Evolutionary conservation across 2,329 filamentous ascomycete genomes (phyloP), one percentile per base, ranked within the genome.

Genomic region (Neocatenulostroma microsporum): DNA sequence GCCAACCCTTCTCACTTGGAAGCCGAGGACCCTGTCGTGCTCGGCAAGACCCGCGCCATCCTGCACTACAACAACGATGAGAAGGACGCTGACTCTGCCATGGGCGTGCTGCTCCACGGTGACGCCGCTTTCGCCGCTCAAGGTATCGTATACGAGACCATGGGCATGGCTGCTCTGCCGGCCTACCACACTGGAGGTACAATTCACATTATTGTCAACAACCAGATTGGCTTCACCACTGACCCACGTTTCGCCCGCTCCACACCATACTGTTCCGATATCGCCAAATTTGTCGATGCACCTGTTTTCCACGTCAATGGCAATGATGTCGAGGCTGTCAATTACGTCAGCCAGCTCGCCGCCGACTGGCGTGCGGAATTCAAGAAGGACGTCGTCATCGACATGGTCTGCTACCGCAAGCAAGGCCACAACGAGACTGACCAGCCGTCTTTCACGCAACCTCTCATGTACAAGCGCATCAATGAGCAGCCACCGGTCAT

Each of bases 41-140:
- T 98, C 30, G 91, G 91, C 54, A 96, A 98, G 76, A 91, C 93
- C 41, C 82, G 91, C 52, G 89, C 91, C 42, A 96, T 98, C 57
- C 85, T 96, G 66, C 91, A 96, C 71, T 96, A 94, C 74, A 98
- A 98, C 73, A 84, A 91, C 49, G 91, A 98, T 51, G 91, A 98
- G 70, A 80, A 79, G 66, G 75, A 84, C 5, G 89, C 89, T 63
- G 77, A 77, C 49, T 86, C 82, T 42, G 91, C 91, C 49, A 96
- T 98, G 91, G 80, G 87, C 53, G 86, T 98, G 39, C 70, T 98
- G 49, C 78, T 98, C 35, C 91, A 98, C 69, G 91, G 91, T 70
- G 91, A 98, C 63, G 91, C 91, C 48, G 91, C 91, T 45, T 93
- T 98, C 61, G 88, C 91, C 49, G 91, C 81, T 27, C 91, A 98